Evolutionary conservation across 345 rosid genomes (phyloP).

Genomic region (Streptanthus diversifolius): DNA sequence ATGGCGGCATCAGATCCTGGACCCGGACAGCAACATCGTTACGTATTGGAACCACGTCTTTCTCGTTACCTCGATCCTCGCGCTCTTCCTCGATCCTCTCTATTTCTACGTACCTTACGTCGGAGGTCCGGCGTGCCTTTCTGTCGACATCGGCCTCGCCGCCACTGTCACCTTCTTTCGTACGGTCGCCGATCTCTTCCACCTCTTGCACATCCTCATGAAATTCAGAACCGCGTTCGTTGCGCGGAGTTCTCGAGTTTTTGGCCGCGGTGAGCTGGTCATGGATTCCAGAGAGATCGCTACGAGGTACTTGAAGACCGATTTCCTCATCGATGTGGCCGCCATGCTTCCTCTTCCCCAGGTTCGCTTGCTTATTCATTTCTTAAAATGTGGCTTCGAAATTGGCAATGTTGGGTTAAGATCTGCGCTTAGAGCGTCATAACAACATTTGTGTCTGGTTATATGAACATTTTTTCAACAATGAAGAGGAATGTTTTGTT

Average conservation of each 20-base stretch:
- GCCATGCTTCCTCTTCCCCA: slow-evolving; percentile 88
- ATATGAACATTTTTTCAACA: neutral
- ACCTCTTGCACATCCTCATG: slow-evolving; percentile 58
- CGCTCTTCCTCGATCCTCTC: slow-evolving; percentile 87
- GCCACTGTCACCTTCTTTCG: slow-evolving; percentile 61
- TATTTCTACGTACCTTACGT: slow-evolving; percentile 69
- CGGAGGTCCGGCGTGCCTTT: slow-evolving; percentile 54
- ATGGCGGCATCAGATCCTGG: slow-evolving; percentile 86
- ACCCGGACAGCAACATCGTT: slow-evolving; percentile 83
- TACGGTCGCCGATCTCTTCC: slow-evolving; percentile 61
- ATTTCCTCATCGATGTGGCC: slow-evolving; percentile 71
- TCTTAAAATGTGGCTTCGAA: neutral
- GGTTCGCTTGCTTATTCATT: slow-evolving; percentile 30
- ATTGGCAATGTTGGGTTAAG: neutral
- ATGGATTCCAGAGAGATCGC: slow-evolving; percentile 77
- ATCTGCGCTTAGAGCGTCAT: neutral
- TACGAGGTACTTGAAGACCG: slow-evolving; percentile 55
- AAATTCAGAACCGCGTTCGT: slow-evolving; percentile 84
- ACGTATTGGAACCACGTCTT: slow-evolving; percentile 86
- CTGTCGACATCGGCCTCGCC: slow-evolving; percentile 45
- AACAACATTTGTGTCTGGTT: neutral
- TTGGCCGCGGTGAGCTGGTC: slow-evolving; percentile 86
- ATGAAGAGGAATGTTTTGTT: neutral
- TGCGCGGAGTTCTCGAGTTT: slow-evolving; percentile 67
- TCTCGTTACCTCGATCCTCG: slow-evolving; percentile 60